Conservation (phyloP, 2,329 filamentous ascomycete species). For the Sporothrix brasiliensis region DNA sequence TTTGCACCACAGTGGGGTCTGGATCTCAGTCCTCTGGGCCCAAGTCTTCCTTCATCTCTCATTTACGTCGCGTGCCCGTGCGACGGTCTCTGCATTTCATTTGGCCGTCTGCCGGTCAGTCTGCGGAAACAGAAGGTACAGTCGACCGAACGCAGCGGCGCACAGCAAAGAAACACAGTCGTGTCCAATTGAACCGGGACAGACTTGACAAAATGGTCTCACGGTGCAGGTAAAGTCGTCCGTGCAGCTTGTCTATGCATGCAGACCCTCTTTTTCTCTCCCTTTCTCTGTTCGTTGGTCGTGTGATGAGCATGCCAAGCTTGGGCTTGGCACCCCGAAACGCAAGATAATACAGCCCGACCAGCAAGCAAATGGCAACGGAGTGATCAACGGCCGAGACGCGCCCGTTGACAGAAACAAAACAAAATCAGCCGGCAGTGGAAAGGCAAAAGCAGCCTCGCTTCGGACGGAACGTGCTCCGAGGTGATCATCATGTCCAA, state of each 20-base stretch:
- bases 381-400: not conserved
- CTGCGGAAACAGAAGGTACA: not conserved
- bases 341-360: not conserved
- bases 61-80: constrained; percentile 11
- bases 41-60: not conserved
- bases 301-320: constrained; percentile 21
- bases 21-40: not conserved
- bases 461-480: not conserved
- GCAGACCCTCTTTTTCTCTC: constrained; percentile 12
- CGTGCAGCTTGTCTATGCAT: not conserved
- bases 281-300: not conserved
- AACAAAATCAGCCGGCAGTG: not conserved
- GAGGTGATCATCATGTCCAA: too few species aligned
- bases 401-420: not conserved
- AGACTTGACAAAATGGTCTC: not conserved
- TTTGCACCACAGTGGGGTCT: constrained; percentile 1
- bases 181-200: not conserved
- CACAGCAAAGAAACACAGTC: not conserved
- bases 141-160: not conserved
- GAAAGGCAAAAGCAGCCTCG: not conserved
- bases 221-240: not conserved
- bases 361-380: not conserved
- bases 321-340: not conserved
- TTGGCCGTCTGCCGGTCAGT: not conserved
- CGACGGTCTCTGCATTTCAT: not conserved